Base-by-base conservation (phyloP, 2,329 filamentous ascomycete genomes). In the Aspergillus novoparasiticus region DNA sequence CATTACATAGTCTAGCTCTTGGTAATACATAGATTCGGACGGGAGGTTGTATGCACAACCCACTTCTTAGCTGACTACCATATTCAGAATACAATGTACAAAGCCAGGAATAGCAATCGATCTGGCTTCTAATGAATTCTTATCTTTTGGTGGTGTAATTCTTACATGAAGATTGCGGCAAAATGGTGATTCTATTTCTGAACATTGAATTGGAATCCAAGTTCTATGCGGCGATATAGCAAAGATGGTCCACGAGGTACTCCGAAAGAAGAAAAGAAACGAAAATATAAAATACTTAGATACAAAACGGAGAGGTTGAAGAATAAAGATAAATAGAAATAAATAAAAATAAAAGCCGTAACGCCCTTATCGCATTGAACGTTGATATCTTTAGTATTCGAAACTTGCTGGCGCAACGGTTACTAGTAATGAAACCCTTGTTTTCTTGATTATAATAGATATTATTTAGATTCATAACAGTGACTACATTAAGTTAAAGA, bases 241-340 rank as follows among this genome's bases (percentile, higher is more conserved):
- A 61, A 39, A 36, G 23, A n/a, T 41, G 45, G 56, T 61, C 58
- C 64, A 66, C 64, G 60, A 66, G 60, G 58, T 50, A 34, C 34
- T 26, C 10, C 8, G 28, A 34, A 51, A 32, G 30, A 32, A 28
- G 21, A 51, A 32, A n/a, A 21, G 3, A 32, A 51, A n/a, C 0
- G 6, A 46, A 2, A 50, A 10, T 6, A 50, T 14, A n/a, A 30
- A 11, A 10, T 16, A 36, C 34, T 14, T 36, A n/a, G 19, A 50
- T n/a, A 30, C 4, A 23, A 23, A 23, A 21, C 4, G n/a, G 6
- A 48, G 21, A 34, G 28, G 14, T 57, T 32, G 11, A 16, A 26
- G 10, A 12, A 46, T 5, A n/a, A 21, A 6, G 26, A 32, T 36
- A 61, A 58, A 10, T 23, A 46, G n/a, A n/a, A 60, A 28, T 34